Evolutionary conservation across 345 rosid genomes (phyloP), one percentile per base, ranked within the genome.

Genomic region (Hibiscus syriacus): DNA sequence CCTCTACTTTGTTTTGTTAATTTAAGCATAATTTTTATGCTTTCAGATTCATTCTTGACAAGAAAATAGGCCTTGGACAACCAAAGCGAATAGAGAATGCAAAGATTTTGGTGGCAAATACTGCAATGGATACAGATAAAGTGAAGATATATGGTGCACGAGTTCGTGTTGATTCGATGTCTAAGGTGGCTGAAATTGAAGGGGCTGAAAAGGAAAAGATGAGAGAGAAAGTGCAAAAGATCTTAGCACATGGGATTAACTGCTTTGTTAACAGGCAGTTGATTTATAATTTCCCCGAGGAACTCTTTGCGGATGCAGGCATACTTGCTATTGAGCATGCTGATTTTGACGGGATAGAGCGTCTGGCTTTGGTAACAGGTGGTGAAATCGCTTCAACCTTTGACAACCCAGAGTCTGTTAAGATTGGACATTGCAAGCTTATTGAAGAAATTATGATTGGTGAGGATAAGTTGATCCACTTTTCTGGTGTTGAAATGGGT

Each of bases 361-460:
- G 97, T 5, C 80, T 94, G 75, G 99, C 84, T 34, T 72, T 94
- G 50, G 99, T 94, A 26, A 94, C 99, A 22, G 99, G 99, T 54
- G 99, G 99, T 71, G 97, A 94, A 63, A 94, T 94, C 30, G 96
- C 97, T 12, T 94, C 99, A 2, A 94, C 99, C 17, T 94, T 94
- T 79, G 99, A 94, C 76, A 87, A 94, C 81, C 96, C 99, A 0
- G 97, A 94, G 86, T 89, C 99, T 7, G 97, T 94, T 74, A 94
- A 86, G 77, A 92, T 94, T 25, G 98, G 99, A 7, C 92, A 89
- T 67, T 94, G 99, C 82, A 85, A 89, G 67, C 92, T 91, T 48
- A 94, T 94, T 2, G 97, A 94, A 74, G 99, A 94, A 78, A 91
- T 94, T 71, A 94, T 94, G 99, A 94, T 94, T 80, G 99, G 99